Evolutionary conservation across 2,329 filamentous ascomycete genomes (phyloP).

Genomic region (Boeremia exigua): DNA sequence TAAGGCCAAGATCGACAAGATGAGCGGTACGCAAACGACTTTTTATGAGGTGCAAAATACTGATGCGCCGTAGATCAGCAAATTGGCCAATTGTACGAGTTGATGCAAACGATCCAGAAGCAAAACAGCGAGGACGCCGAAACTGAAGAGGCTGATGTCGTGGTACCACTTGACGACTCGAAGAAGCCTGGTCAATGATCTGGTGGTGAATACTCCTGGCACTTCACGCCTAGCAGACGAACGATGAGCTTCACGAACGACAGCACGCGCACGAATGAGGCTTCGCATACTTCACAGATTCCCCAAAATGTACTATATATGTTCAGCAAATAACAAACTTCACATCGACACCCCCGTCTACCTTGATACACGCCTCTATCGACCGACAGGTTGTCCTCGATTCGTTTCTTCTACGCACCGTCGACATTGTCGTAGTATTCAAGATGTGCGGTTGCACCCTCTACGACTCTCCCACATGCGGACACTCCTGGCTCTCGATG

Average conservation of each 20-base stretch:
- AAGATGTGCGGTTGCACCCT: constrained; percentile 57
- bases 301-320: constrained; percentile 29
- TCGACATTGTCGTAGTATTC: background rate
- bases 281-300: constrained; percentile 17
- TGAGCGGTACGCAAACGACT: constrained; percentile 74
- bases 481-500: constrained; percentile 58
- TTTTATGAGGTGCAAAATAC: background rate
- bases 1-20: constrained; percentile 81
- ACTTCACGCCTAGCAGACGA: constrained; percentile 16
- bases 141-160: constrained; percentile 22
- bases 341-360: background rate
- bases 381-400: background rate
- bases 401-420: no score
- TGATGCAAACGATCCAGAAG: constrained; percentile 81
- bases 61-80: constrained; percentile 74
- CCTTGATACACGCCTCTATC: background rate
- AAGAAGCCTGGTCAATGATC: constrained; percentile 37
- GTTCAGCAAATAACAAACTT: constrained; percentile 14
- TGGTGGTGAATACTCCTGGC: constrained; percentile 12
- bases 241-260: constrained; percentile 22
- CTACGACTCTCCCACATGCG: constrained; percentile 55
- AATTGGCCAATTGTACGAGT: constrained; percentile 88
- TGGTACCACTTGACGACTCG: constrained; percentile 42
- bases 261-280: constrained; percentile 10
- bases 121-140: constrained; percentile 57